These are phyloP conservation scores for Lasiodiplodia theobromae DNA, from an alignment of 2,329 filamentous ascomycete genomes.

Conservation along the genomic window DNA sequence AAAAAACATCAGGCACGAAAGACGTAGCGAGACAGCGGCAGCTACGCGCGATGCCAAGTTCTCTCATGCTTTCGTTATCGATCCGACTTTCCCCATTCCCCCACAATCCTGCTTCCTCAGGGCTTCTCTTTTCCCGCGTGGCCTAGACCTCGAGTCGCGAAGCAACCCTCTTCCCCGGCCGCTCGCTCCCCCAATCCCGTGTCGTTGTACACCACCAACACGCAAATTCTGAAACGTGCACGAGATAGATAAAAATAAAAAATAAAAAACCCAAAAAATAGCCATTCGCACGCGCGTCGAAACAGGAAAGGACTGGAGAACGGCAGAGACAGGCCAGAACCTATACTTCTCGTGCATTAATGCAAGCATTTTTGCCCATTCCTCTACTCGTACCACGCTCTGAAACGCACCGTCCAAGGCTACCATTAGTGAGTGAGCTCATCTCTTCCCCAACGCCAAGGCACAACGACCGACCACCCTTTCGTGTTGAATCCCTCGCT, in stretches of 20 bases:
- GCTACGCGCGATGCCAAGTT: neutral
- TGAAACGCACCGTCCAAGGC: neutral
- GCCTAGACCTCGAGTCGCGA: neutral
- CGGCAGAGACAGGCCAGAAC: neutral
- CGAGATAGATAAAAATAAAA: neutral
- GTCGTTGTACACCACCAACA: neutral
- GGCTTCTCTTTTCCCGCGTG: neutral
- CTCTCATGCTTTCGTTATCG: too few relatives aligned
- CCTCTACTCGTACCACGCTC: neutral
- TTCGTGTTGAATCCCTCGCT: neutral
- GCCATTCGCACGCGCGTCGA: neutral
- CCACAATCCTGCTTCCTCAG: neutral
- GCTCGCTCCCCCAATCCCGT: neutral
- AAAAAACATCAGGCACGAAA: neutral
- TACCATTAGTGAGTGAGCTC: neutral
- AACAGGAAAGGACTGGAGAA: neutral
- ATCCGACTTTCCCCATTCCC: neutral
- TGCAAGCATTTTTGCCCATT: neutral
- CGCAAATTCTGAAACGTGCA: neutral
- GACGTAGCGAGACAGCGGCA: neutral
- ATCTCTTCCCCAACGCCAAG: neutral
- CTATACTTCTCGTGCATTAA: neutral
- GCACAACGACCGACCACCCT: neutral
- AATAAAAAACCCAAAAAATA: neutral
- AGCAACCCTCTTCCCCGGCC: neutral